Percentiles rank a stretch among this genome's conserved stretches.
These are phyloP conservation scores for Dorcoceras hygrometricum DNA, from an alignment of 257 asterid genomes.

Conservation along the genomic window DNA sequence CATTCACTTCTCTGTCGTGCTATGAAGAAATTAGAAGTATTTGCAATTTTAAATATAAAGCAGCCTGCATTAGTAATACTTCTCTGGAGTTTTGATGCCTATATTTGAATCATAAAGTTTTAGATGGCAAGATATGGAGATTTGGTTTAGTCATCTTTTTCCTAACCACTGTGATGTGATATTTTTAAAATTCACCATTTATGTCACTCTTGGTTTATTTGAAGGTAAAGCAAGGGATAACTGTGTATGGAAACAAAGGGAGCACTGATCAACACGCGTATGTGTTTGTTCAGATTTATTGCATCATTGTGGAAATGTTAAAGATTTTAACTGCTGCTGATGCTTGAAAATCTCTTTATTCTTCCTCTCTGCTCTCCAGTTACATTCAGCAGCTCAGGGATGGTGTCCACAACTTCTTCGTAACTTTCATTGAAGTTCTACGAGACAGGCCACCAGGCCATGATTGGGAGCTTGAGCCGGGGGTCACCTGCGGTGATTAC, in stretches of 20 bases:
- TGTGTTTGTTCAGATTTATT: slow-evolving; percentile 29
- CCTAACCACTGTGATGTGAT: slow-evolving; percentile 8
- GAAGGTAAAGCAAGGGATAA: slow-evolving; percentile 93
- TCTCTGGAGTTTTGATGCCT: slow-evolving; percentile 10
- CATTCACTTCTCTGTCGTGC: background rate
- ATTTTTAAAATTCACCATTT: slow-evolving; percentile 10
- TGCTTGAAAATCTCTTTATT: slow-evolving; percentile 23
- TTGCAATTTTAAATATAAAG: background rate
- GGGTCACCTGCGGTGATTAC: slow-evolving; percentile 97
- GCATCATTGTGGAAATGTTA: slow-evolving; percentile 9
- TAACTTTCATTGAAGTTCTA: slow-evolving; percentile 91
- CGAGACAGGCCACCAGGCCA: slow-evolving; percentile 99
- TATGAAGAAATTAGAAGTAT: background rate
- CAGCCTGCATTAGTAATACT: background rate
- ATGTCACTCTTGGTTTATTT: slow-evolving; percentile 18
- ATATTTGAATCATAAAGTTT: background rate
- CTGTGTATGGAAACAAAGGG: slow-evolving; percentile 98
- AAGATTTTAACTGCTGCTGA: slow-evolving; percentile 16
- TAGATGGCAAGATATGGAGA: slow-evolving; percentile 3
- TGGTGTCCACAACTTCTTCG: slow-evolving; percentile 95
- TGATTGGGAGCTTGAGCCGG: slow-evolving; percentile 99
- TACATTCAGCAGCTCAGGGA: slow-evolving; percentile 98
- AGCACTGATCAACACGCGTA: slow-evolving; percentile 99
- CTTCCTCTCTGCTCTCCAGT: slow-evolving; percentile 36
- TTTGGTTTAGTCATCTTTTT: background rate